Percentiles rank a stretch among this genome's conserved stretches.
Conservation (phyloP, 2,329 filamentous ascomycete species). For the Aspergillus proliferans region DNA sequence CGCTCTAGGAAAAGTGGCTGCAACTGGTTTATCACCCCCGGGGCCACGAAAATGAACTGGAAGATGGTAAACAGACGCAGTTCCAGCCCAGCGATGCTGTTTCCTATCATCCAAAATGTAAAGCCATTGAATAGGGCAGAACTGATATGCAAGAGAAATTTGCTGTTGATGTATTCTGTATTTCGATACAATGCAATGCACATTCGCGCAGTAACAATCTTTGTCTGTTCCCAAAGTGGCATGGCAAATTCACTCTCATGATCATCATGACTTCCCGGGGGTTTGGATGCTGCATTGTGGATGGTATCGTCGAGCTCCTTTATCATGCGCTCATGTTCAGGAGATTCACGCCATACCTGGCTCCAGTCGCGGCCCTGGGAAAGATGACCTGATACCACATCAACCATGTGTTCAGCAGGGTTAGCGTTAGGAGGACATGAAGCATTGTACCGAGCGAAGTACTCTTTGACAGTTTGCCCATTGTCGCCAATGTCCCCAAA, state of each 20-base stretch:
- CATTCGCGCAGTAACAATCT: conserved; percentile 47
- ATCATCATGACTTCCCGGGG: conserved; percentile 34
- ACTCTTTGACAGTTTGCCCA: conserved; percentile 56
- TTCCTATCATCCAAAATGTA: conserved; percentile 62
- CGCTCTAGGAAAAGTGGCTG: conserved; percentile 65
- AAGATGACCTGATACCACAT: conserved; percentile 43
- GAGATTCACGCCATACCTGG: conserved; percentile 62
- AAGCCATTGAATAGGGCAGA: conserved; percentile 45
- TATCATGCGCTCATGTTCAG: conserved; percentile 55
- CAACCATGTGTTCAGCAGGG: conserved; percentile 55
- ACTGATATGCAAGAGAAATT: conserved; percentile 51
- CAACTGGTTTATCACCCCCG: conserved; percentile 42
- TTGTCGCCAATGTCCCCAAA: conserved; percentile 63
- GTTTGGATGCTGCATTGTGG: conserved; percentile 35
- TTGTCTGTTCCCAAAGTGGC: conserved; percentile 56
- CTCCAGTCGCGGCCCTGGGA: conserved; percentile 60
- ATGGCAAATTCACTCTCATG: conserved; percentile 58
- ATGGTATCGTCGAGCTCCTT: conserved; percentile 55
- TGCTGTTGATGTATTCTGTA: conserved; percentile 60
- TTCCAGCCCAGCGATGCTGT: conserved; percentile 60
- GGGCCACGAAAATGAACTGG: conserved; percentile 52
- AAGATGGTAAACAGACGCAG: conserved; percentile 67
- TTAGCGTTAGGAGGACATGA: conserved; percentile 57
- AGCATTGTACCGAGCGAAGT: conserved; percentile 60
- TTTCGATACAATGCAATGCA: conserved; percentile 56